phyloP scores from a whole-genome alignment of 2,329 filamentous ascomycete genomes.

The Helotiales sp. region DNA sequence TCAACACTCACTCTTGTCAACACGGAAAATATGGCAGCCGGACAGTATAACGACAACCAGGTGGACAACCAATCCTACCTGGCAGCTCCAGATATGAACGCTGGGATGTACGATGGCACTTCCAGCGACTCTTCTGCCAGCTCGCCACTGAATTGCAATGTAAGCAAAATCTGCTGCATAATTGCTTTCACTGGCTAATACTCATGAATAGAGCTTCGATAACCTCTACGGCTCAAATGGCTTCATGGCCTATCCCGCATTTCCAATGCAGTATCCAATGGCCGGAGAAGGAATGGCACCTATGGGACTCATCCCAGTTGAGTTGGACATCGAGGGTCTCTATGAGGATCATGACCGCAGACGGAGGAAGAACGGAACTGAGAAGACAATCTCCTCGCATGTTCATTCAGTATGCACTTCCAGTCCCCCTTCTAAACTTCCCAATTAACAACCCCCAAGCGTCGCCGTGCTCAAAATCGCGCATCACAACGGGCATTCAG shows the following conservation, averaged over 20 bases:
- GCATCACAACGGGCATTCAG: constrained; percentile 66
- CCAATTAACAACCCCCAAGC: constrained; percentile 44
- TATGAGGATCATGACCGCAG: constrained; percentile 44
- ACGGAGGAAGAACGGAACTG: constrained; percentile 39
- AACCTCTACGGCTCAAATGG: constrained; percentile 36
- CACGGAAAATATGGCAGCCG: constrained; percentile 34
- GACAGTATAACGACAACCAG: constrained; percentile 33
- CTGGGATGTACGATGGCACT: constrained; percentile 39
- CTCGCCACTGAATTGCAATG: constrained; percentile 41
- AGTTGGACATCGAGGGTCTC: constrained; percentile 43
- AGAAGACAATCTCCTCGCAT: constrained; percentile 42
- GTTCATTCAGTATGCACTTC: constrained; percentile 41
- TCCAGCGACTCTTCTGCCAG: constrained; percentile 43
- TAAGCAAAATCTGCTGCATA: constrained; percentile 25
- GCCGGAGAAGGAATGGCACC: constrained; percentile 34
- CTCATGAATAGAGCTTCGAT: constrained; percentile 34
- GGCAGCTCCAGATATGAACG: constrained; percentile 35
- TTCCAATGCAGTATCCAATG: constrained; percentile 40
- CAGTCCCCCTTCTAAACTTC: neutral
- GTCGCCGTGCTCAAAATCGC: constrained; percentile 63
- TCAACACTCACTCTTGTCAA: neutral
- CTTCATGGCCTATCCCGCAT: constrained; percentile 39
- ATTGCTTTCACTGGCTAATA: constrained; percentile 18
- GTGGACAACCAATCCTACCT: constrained; percentile 33
- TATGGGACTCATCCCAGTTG: constrained; percentile 41